Evolutionary conservation across 768 basidiomycete species (phyloP), one percentile per base, ranked within the genome.

Genomic region (Pleurotus citrinopileatus): DNA sequence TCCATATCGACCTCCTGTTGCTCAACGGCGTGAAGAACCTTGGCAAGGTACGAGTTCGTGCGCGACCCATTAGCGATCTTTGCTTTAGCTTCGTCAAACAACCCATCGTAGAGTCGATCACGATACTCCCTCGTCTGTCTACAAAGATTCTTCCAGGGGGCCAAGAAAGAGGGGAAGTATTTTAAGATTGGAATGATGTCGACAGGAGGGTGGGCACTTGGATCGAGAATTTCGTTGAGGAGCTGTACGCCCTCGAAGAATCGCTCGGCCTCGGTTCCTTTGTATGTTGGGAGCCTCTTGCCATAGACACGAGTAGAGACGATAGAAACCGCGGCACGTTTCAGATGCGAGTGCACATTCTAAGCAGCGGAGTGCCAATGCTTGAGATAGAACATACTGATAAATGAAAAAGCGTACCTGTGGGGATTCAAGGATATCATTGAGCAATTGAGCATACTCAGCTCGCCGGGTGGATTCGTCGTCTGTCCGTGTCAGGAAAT

Each of bases 361-460:
- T 60, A n/a, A n/a, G n/a, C n/a, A 28, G 8, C n/a, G 38, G 17
- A 20, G 22, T 43, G n/a, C n/a, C n/a, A n/a, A n/a, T 20, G 17
- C 4, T 25, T 43, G 23, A 43, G 19, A 15, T 52, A 38, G 9
- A 22, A 17, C 19, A 23, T 34, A 34, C 25, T 23, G 29, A 17
- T 28, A 22, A 29, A 23, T 10, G 34, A 23, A 8, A 7, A 28
- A 5, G 23, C 47, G 36, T 48, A 70, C 69, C 54, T 65, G 53
- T 15, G 69, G 67, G 3, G 57, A 42, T 8, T 60, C 57, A 38
- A 71, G 29, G 7, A 71, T 34, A 27, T 71, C 69, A 27, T 63
- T 54, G 54, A 70, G 58, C 26, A 70, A 57, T 47, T 68, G 69
- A 13, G 58, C 46, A 9, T 63, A 51, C 53, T 69, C 67, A 0